Base-by-base conservation (phyloP, 805 yeast species). In the Candida piceae region DNA sequence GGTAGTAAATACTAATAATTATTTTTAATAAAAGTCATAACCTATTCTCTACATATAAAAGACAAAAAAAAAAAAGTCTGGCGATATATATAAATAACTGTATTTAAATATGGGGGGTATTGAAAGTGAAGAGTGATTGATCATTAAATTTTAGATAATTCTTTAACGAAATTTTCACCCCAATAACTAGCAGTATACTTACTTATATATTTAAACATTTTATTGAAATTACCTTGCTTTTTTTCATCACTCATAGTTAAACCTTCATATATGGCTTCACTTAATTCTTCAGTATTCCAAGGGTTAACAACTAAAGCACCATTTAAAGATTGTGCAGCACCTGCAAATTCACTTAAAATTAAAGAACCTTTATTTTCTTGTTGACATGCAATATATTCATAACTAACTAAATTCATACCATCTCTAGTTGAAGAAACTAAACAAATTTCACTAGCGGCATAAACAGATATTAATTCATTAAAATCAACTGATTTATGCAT, bases 251-350 rank as follows among this genome's bases (percentile, higher is more conserved):
- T 84, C 58, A 90, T 66, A 0, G 96, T 87, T 52, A 93, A 70
- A 13, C 95, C 81, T 56, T 88, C 96, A 53, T 80, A 72, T 38
- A 90, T 82, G 4, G 97, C 83, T 29, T 77, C 84, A 15, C 94
- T 79, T 56, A 90, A 63, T 49, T 93, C 98, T 49, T 93, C 98
- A 16, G 89, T 90, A 58, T 90, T 93, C 99, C 99, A 93, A 3
- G 99, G 99, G 55, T 93, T 93, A 16, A 93, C 95, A 41, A 93
- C 78, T 11, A 90, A 59, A 1, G 96, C 88, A 17, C 99, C 99
- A 55, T 93, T 90, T 45, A 93, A 68, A 1, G 95, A 84, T 64
- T 93, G 99, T 1, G 98, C 97, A n/a, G 98, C 98, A 33, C 99
- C 99, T 0, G 98, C 93, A 64, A 93, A 93, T 64, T 93, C 99